Evolutionary conservation across 2,329 filamentous ascomycete species (phyloP), one percentile per base, ranked within the genome.

Genomic region (Periglandula ipomoeae): DNA sequence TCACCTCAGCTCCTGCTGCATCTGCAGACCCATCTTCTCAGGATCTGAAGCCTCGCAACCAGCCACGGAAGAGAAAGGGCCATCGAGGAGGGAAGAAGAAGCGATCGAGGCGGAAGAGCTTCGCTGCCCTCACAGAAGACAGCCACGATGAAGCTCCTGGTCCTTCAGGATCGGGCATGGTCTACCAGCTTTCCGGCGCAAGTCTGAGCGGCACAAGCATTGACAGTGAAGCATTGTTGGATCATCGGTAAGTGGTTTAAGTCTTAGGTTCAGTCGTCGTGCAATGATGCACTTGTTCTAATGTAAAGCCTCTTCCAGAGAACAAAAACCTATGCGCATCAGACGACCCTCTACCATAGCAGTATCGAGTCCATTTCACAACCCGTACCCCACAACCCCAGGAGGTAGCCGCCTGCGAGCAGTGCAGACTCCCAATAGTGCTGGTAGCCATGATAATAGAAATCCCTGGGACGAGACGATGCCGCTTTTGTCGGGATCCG

Each of bases 201-300:
- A 88, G 86, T 61, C 62, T 83, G 54, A 97, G 91, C 69, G 83
- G 78, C 58, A 89, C 87, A 1, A 97, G 91, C 65, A 71, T 97
- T 54, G 91, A 96, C 56, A 96, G 89, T 64, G 85, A 95, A 62
- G 84, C 81, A 7, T 70, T 97, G 56, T 71, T 97, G 17, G 91
- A 97, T 66, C 91, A 97, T 66, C 80, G 89, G 82, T 86, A 69
- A 53, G 69, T 32, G 7, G 5, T 11, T 23, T 9, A 15, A 9
- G 6, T 22, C 6, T 32, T n/a, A n/a, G n/a, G n/a, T n/a, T n/a
- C n/a, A n/a, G n/a, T n/a, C n/a, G n/a, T n/a, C n/a, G 15, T 20
- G n/a, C 9, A 2, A 26, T 40, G 30, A 34, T 24, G 9, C 41
- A 10, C 13, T n/a, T 15, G n/a, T 13, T 27, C 39, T n/a, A 23